Conservation (phyloP, 306 rosid species). For the Ceratonia siliqua region DNA sequence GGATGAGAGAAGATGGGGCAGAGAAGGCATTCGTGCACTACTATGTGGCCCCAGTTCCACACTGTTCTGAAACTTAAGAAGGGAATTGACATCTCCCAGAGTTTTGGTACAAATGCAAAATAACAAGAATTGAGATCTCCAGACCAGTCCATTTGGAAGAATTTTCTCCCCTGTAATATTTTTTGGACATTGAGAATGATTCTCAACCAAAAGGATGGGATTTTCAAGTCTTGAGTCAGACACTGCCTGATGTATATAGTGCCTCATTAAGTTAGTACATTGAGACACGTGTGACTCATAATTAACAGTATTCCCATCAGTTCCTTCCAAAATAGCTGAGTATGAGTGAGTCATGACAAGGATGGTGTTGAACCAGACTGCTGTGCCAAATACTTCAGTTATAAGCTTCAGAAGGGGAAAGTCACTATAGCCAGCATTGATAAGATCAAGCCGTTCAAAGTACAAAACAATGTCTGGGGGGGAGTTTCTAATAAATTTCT, state of each 20-base stretch:
- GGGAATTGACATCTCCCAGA: constrained; percentile 75
- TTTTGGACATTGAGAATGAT: constrained; percentile 79
- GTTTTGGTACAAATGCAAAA: constrained; percentile 82
- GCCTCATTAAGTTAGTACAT: constrained; percentile 65
- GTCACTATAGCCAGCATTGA: constrained; percentile 51
- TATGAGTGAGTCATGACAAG: constrained; percentile 91
- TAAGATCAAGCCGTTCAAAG: constrained; percentile 83
- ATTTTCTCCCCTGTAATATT: constrained; percentile 76
- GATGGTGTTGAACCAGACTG: constrained; percentile 93
- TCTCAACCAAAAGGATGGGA: constrained; percentile 89
- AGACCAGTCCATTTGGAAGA: constrained; percentile 95
- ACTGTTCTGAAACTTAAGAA: constrained; percentile 77
- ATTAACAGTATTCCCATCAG: constrained; percentile 60
- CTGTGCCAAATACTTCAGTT: constrained; percentile 81
- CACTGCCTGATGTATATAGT: constrained; percentile 79
- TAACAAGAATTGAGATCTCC: constrained; percentile 84
- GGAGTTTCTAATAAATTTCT: constrained; percentile 74
- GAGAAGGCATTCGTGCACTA: constrained; percentile 64
- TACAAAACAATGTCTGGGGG: constrained; percentile 94
- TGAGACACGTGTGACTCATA: constrained; percentile 69
- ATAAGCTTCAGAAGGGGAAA: constrained; percentile 67
- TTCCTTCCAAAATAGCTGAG: constrained; percentile 81
- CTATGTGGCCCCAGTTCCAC: constrained; percentile 71
- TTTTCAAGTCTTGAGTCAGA: constrained; percentile 84
- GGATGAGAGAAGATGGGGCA: constrained; percentile 93